phyloP scores from a whole-genome alignment of 495 filamentous ascomycete species.

The Chaetomium fimeti region DNA sequence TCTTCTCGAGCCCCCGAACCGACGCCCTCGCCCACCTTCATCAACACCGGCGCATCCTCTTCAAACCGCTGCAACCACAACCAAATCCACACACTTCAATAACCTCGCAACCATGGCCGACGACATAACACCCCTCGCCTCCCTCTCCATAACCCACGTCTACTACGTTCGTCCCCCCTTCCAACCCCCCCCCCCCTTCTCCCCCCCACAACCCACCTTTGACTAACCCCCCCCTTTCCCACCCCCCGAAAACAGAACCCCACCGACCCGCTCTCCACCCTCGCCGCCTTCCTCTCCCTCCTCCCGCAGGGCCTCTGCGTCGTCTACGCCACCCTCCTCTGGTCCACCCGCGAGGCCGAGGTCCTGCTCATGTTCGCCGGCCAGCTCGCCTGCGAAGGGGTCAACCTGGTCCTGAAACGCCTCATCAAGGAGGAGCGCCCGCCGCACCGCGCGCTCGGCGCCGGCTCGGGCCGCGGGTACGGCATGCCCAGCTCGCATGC shows the following conservation, averaged over 20 bases:
- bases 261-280: constrained; percentile 74
- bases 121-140: constrained; percentile 69
- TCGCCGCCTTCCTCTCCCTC: constrained; percentile 90
- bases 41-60: neutral
- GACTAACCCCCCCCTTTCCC: constrained; percentile 12
- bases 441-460: constrained; percentile 51
- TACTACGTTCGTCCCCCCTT: constrained; percentile 74
- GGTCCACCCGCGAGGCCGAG: constrained; percentile 87
- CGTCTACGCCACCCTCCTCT: constrained; percentile 82
- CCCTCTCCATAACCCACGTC: constrained; percentile 90
- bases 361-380: constrained; percentile 87
- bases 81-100: no score
- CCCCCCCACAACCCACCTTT: neutral
- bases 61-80: neutral
- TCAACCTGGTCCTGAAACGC: constrained; percentile 88
- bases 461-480: constrained; percentile 53
- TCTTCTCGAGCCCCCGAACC: no score
- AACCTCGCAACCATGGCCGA: constrained; percentile 51
- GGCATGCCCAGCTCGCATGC: constrained; percentile 99
- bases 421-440: constrained; percentile 90
- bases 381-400: constrained; percentile 87
- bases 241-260: constrained; percentile 67
- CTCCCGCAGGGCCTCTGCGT: constrained; percentile 87
- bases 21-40: no score
- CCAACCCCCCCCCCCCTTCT: neutral